A percentile compares a stretch with the other conserved stretches of the same genome.
Evolutionary conservation across 2,329 filamentous ascomycete genomes (phyloP).

Genomic region (Nemania abortiva): DNA sequence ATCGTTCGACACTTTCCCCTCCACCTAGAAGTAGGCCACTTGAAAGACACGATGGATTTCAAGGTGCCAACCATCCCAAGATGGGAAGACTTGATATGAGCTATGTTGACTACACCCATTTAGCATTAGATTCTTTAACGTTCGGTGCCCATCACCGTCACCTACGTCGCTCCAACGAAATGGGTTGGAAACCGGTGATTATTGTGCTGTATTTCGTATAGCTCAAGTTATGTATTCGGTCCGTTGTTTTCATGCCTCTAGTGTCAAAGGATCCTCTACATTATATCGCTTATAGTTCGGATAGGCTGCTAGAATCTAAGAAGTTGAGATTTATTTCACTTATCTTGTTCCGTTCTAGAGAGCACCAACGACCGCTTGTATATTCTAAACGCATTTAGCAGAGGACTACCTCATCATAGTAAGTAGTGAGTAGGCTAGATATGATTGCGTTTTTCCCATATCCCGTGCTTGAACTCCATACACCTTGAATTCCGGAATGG

Average conservation of each 20-base stretch:
- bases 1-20: slow-evolving; percentile 1
- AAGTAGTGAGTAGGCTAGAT: not conserved
- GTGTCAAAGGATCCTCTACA: too few species aligned
- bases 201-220: not conserved
- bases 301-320: too few species aligned
- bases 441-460: not conserved
- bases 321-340: too few species aligned
- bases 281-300: too few species aligned
- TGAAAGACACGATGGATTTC: not conserved
- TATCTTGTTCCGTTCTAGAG: not conserved
- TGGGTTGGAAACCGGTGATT: not conserved
- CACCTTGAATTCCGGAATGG: not conserved
- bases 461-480: not conserved
- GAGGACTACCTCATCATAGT: not conserved
- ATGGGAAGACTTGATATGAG: not conserved
- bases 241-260: not conserved
- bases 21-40: not conserved
- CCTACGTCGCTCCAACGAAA: not conserved
- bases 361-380: not conserved
- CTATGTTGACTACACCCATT: not conserved
- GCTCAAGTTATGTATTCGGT: not conserved
- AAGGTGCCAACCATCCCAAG: not conserved
- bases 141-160: not conserved
- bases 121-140: not conserved
- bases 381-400: too few species aligned